Evolutionary conservation across 2,329 filamentous ascomycete genomes (phyloP).

Genomic region (Monosporascus sp.): DNA sequence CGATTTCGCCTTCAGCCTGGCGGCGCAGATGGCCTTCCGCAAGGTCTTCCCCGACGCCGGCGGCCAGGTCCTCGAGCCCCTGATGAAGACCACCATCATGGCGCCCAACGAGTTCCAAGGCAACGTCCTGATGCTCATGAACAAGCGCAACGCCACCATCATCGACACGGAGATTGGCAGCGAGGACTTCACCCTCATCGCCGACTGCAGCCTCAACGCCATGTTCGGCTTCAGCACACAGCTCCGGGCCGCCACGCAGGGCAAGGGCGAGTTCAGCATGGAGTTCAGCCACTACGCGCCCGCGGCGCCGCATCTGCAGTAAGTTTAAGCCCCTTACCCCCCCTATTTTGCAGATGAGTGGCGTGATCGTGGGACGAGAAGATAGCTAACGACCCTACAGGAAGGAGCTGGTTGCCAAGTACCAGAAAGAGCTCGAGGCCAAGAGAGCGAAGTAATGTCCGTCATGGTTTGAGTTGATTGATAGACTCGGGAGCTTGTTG

Average conservation of each 20-base stretch:
- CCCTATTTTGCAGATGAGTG: too few species aligned
- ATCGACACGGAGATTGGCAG: conserved; percentile 90
- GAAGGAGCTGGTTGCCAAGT: conserved; percentile 55
- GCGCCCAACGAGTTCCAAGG: conserved; percentile 97
- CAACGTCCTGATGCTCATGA: conserved; percentile 87
- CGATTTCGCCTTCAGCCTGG: conserved; percentile 91
- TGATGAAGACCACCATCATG: conserved; percentile 98
- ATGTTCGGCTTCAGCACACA: conserved; percentile 98
- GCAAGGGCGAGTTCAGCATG: conserved; percentile 98
- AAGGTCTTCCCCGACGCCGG: conserved; percentile 81
- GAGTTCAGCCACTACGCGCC: conserved; percentile 95
- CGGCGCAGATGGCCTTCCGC: conserved; percentile 93
- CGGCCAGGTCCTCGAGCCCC: conserved; percentile 82
- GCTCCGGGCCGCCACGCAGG: conserved; percentile 87
- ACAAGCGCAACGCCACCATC: conserved; percentile 94
- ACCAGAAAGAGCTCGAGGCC: conserved; percentile 53
- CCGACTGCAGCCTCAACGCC: conserved; percentile 88
- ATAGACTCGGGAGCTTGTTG: background rate
- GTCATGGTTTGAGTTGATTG: background rate
- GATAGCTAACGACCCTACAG: conserved; percentile 31
- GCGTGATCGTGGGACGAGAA: background rate
- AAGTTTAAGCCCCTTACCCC: conserved; percentile 35
- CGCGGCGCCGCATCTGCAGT: conserved; percentile 84
- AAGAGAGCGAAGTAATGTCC: conserved; percentile 47
- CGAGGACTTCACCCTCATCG: conserved; percentile 89